phyloP scores from a whole-genome alignment of 257 asterid genomes.

The Solanum raphanifolium region DNA sequence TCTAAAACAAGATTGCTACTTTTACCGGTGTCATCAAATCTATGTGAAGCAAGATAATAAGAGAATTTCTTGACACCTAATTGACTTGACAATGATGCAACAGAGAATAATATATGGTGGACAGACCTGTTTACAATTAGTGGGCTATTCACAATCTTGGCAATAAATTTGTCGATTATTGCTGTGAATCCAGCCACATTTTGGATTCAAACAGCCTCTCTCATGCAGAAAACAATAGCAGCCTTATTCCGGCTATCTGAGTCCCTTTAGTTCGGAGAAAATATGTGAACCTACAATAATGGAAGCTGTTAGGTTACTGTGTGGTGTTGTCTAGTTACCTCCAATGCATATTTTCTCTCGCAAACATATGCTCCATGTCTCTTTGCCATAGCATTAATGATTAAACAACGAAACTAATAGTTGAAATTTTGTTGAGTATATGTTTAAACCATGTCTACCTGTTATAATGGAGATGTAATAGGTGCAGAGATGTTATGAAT shows the following conservation, averaged over 20 bases:
- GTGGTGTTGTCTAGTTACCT: not conserved
- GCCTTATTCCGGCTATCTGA: not conserved
- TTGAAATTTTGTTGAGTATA: not conserved
- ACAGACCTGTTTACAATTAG: constrained; percentile 57
- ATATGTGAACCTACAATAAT: not conserved
- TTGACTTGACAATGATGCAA: constrained; percentile 56
- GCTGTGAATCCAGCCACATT: constrained; percentile 67
- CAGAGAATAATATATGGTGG: constrained; percentile 67
- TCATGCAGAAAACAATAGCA: constrained; percentile 14
- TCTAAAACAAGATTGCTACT: constrained; percentile 45
- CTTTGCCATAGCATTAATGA: not conserved
- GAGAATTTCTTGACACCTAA: constrained; percentile 65
- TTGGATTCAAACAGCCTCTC: constrained; percentile 45
- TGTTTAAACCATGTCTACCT: not conserved
- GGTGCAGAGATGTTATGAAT: not conserved
- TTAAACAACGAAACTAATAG: not conserved
- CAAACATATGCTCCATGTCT: not conserved
- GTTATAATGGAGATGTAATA: not conserved
- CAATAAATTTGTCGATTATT: constrained; percentile 31
- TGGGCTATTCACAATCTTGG: constrained; percentile 23
- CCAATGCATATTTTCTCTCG: not conserved
- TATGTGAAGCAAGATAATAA: constrained; percentile 62
- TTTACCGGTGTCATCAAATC: constrained; percentile 34
- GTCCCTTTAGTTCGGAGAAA: not conserved
- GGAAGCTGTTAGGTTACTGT: not conserved